Evolutionary conservation across 805 yeast genomes (phyloP), one percentile per base, ranked within the genome.

Genomic region (Candida maesae): DNA sequence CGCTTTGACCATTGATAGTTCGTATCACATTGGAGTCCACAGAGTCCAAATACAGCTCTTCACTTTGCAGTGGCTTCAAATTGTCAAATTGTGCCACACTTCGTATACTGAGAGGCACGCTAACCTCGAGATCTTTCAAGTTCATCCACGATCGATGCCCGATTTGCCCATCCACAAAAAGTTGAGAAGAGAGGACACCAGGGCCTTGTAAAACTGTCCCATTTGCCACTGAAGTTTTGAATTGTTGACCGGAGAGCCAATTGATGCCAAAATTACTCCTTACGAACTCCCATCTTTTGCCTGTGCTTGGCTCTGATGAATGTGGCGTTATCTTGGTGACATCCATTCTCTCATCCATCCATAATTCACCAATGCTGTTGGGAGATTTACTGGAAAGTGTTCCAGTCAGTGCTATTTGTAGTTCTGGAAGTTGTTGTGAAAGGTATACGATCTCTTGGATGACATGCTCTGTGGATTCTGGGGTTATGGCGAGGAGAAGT

Each of bases 11-110:
- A 30, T 38, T 15, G 19, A 45, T 10, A 5, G 31, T 25, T 19
- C 28, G 34, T 4, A 45, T 6, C 2, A 45, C 42, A 26, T 45
- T 45, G 2, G 38, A 42, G 35, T 35, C 42, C 3, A 21, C 26
- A 23, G 29, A 31, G 13, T 33, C 19, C 15, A 34, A 24, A n/a
- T 27, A 28, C 26, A 11, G 37, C 8, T 12, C 9, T 6, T 34
- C 39, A 6, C 18, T 28, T 15, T 28, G 6, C 31, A 14, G 15
- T 5, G 9, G 31, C 13, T 35, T 35, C 20, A 35, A 9, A 13
- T 28, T 27, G 32, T n/a, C 11, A 12, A 21, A 31, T 17, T 19
- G 13, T 16, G 5, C 11, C 4, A 8, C 23, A 6, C 20, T 16
- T 19, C 13, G 4, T 10, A 35, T 35, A 10, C 16, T 7, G 19